Percentiles rank a stretch among this genome's conserved stretches.
Conservation (phyloP, 345 rosid species). For the Pseudoturritis turrita region DNA sequence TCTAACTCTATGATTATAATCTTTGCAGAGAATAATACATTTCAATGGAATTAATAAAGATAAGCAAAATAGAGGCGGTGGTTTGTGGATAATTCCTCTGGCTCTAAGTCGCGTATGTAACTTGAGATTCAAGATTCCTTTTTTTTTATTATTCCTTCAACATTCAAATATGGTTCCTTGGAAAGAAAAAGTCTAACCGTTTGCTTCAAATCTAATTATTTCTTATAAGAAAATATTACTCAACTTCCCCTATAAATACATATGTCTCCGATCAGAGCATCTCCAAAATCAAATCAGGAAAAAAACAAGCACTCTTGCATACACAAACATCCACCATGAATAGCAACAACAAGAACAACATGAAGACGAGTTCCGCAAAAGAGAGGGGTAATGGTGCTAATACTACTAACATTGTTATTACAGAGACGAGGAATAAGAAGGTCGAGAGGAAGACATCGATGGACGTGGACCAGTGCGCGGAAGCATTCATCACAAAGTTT, state of each 20-base stretch:
- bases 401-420: slow-evolving; percentile 7
- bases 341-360: slow-evolving; percentile 26
- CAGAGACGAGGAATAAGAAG: slow-evolving; percentile 20
- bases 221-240: neutral
- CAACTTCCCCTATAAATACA: slow-evolving; percentile 9
- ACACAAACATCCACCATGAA: slow-evolving; percentile 20
- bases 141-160: slow-evolving; percentile 20
- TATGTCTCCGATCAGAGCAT: neutral
- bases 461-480: slow-evolving; percentile 69
- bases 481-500: slow-evolving; percentile 73
- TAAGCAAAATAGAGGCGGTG: neutral
- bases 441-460: slow-evolving; percentile 52
- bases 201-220: neutral
- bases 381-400: neutral
- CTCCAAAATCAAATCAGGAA: neutral
- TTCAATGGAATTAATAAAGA: neutral
- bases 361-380: slow-evolving; percentile 5
- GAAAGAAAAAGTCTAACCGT: neutral
- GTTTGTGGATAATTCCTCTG: neutral
- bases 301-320: neutral
- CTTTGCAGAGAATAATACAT: neutral
- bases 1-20: neutral
- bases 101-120: slow-evolving; percentile 8
- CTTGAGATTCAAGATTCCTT: slow-evolving; percentile 20
- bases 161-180: slow-evolving; percentile 25